phyloP scores from a whole-genome alignment of 768 basidiomycete genomes.

The Serendipita indica region DNA sequence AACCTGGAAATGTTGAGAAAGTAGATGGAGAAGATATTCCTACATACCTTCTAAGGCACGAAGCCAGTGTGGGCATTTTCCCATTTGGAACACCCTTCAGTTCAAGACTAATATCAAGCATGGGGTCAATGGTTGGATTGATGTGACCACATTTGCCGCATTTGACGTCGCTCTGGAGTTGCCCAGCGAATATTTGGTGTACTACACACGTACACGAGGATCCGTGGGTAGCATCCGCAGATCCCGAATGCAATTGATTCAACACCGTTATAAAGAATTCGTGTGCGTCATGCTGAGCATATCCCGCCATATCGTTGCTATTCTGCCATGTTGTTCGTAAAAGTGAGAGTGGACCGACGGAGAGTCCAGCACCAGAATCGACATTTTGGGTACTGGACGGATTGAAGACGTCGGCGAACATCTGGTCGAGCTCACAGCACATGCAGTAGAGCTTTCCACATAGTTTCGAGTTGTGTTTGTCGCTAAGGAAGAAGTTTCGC shows the following conservation, averaged over 20 bases:
- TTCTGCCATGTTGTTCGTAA: constrained; percentile 71
- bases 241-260: constrained; percentile 74
- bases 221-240: constrained; percentile 56
- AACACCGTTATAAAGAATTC: constrained; percentile 72
- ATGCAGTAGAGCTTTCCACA: constrained; percentile 60
- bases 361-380: constrained; percentile 33
- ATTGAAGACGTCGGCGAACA: constrained; percentile 41
- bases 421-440: constrained; percentile 85
- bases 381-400: constrained; percentile 21
- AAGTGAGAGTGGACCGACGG: constrained; percentile 72
- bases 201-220: constrained; percentile 78
- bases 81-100: constrained; percentile 36
- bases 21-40: constrained; percentile 12
- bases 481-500: constrained; percentile 77
- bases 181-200: constrained; percentile 78
- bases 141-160: constrained; percentile 74
- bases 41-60: constrained; percentile 56
- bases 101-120: constrained; percentile 83
- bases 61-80: constrained; percentile 43
- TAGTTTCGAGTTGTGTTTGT: constrained; percentile 64
- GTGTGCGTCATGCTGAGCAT: constrained; percentile 91
- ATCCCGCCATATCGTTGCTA: constrained; percentile 66
- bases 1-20: constrained; percentile 34
- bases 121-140: constrained; percentile 71
- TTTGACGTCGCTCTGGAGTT: constrained; percentile 74